Evolutionary conservation across 768 basidiomycete genomes (phyloP).

Genomic region (Filobasidium wieringae): DNA sequence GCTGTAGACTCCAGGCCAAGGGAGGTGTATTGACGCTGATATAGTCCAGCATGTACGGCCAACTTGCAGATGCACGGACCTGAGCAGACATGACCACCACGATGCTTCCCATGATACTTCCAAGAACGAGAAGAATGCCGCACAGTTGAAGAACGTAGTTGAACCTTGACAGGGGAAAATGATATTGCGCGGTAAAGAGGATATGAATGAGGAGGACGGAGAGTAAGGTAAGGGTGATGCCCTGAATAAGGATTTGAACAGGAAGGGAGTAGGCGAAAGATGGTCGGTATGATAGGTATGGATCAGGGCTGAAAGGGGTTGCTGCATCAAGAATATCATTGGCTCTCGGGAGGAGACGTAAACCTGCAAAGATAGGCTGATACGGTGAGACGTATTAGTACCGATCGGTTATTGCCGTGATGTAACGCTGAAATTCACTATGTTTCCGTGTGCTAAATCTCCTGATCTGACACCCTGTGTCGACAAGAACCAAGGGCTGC

Average conservation of each 20-base stretch:
- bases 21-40: conserved; percentile 69
- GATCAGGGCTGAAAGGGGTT: no score
- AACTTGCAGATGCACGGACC: conserved; percentile 53
- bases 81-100: conserved; percentile 58
- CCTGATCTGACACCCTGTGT: no score
- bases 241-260: conserved; percentile 74
- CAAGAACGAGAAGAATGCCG: conserved; percentile 66
- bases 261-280: conserved; percentile 77
- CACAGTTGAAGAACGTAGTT: conserved; percentile 85
- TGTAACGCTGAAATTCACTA: no score
- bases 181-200: conserved; percentile 88
- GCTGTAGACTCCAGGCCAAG: conserved; percentile 52
- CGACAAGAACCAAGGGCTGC: no score
- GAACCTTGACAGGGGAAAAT: conserved; percentile 81
- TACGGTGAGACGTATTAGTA: no score
- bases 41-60: conserved; percentile 96
- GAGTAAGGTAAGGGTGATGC: conserved; percentile 72
- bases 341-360: no score
- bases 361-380: no score
- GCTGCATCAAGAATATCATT: no score
- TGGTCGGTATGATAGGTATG: conserved; percentile 67
- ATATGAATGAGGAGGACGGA: conserved; percentile 80
- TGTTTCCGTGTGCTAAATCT: no score
- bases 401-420: no score
- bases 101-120: conserved; percentile 64